Base-by-base conservation (phyloP, 345 rosid genomes). In the Dipteronia sinensis region DNA sequence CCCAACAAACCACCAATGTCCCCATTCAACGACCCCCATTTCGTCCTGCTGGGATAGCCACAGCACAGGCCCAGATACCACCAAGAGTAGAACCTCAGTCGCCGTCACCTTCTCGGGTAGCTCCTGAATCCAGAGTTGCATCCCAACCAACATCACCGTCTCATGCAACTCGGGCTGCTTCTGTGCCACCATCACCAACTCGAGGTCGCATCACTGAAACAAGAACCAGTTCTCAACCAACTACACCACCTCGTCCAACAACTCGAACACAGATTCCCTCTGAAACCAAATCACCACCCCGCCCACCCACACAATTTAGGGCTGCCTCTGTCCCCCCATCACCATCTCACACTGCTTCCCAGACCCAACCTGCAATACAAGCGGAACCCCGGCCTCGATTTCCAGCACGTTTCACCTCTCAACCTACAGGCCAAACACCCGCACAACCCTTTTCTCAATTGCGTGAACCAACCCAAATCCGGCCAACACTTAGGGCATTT, bases 21-120 rank as follows among this genome's bases (percentile, higher is more conserved):
- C 73, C 87, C 22, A 2, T 68, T 67, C 89, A 69, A 69, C 85
- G 80, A 27, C 88, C 86, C 9, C 84, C 89, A n/a, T 85, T 88
- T 77, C 84, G 81, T 55, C 86, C 95, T 6, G 73, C 90, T 0
- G 91, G 83, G 38, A 76, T 80, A 58, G 85, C 87, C 51, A 80
- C 73, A 1, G 44, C 34, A 20, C 80, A 29, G 49, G 59, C 65
- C 58, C 85, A 59, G 69, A 34, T 76, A 55, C 46, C 84, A 29
- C 19, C 51, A 75, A 71, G 73, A 27, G 42, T 75, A 20, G 80
- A 75, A 69, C 40, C 84, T 76, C 84, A 67, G 56, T 47, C 80
- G 17, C 53, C 76, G 19, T 11, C 81, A 47, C 53, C 81, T 20
- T 11, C 71, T 63, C 71, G 64, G 22, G 58, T 65, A 42, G 29